These are phyloP conservation scores for Acanthamoeba lenticulata DNA, from an alignment of 208 protist species.

Conservation along the genomic window DNA sequence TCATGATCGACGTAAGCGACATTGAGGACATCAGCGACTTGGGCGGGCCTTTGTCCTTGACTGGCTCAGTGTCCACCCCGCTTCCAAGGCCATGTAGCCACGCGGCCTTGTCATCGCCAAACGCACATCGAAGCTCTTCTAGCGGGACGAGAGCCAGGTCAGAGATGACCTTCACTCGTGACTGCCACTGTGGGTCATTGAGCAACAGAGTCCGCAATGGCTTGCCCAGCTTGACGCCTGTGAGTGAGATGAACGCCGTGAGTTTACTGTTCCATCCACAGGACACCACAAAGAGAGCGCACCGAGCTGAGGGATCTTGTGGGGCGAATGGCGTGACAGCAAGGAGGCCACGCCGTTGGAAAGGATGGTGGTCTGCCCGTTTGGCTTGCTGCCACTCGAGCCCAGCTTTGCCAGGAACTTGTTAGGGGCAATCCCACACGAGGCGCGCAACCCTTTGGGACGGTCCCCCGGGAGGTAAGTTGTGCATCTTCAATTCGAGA, in stretches of 20 bases:
- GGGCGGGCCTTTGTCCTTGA: constrained; percentile 24
- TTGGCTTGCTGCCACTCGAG: not conserved
- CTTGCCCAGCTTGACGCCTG: not conserved
- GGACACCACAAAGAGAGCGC: no score
- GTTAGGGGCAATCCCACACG: not conserved
- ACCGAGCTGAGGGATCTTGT: constrained; percentile 32
- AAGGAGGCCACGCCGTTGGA: not conserved
- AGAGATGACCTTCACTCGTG: not conserved
- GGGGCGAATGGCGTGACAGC: not conserved
- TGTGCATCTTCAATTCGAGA: no score
- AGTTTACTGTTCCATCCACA: no score
- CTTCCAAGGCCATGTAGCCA: not conserved
- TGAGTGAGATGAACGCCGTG: no score
- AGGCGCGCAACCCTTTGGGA: not conserved
- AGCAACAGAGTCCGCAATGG: not conserved
- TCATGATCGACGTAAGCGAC: constrained; percentile 17
- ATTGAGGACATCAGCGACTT: constrained; percentile 36
- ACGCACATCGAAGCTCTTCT: not conserved
- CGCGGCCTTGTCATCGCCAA: not conserved
- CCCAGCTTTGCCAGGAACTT: constrained; percentile 27
- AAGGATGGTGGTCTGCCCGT: constrained; percentile 36
- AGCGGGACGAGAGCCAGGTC: not conserved
- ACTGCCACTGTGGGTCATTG: not conserved
- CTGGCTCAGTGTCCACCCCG: not conserved
- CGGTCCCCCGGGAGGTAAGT: not conserved